Evolutionary conservation across 2,329 filamentous ascomycete species (phyloP).

Genomic region (Penicillium palitans): DNA sequence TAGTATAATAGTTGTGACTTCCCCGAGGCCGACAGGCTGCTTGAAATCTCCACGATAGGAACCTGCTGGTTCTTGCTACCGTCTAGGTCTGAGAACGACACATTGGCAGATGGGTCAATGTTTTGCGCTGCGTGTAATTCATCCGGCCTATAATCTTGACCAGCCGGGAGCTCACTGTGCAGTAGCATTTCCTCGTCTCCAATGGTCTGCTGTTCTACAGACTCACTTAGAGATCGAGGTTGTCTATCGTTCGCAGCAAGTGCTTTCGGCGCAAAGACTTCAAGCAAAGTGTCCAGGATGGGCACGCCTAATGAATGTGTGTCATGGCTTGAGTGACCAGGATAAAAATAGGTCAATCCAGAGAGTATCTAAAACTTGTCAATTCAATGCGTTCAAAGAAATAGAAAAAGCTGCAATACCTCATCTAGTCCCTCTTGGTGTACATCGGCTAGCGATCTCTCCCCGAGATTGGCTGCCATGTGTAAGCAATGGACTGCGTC

Average conservation of each 20-base stretch:
- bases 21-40: slow-evolving; percentile 52
- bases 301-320: slow-evolving; percentile 45
- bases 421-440: slow-evolving; percentile 52
- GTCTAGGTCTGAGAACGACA: slow-evolving; percentile 10
- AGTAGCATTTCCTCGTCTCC: slow-evolving; percentile 22
- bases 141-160: background rate
- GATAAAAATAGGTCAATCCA: slow-evolving; percentile 32
- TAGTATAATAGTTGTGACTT: slow-evolving; percentile 62
- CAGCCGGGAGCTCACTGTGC: slow-evolving; percentile 1
- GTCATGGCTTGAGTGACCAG: slow-evolving; percentile 13
- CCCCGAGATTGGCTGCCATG: slow-evolving; percentile 49
- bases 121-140: background rate
- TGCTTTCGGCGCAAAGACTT: slow-evolving; percentile 35
- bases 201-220: background rate
- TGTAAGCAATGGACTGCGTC: slow-evolving; percentile 39
- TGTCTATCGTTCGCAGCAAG: slow-evolving; percentile 9
- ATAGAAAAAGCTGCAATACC: slow-evolving; percentile 36
- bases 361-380: slow-evolving; percentile 27
- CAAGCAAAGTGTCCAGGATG: slow-evolving; percentile 48
- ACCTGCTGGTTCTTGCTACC: slow-evolving; percentile 9
- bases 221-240: background rate
- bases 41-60: slow-evolving; percentile 56
- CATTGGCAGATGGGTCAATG: background rate
- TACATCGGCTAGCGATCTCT: slow-evolving; percentile 54
- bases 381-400: background rate